phyloP scores from a whole-genome alignment of 139 green algal species.

The Desmodesmus armatus region DNA sequence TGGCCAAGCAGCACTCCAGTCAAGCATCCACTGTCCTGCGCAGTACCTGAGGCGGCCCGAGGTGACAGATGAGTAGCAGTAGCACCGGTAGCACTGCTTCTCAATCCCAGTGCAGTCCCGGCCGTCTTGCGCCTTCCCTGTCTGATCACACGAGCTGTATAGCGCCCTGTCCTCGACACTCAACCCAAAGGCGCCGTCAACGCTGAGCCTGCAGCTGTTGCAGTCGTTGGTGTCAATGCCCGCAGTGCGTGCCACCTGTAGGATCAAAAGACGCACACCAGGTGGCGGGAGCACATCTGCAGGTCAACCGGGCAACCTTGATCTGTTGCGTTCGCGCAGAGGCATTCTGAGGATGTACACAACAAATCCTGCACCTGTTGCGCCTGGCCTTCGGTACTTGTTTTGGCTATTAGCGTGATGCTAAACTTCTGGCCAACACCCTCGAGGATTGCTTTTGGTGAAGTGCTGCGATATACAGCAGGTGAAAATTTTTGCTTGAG shows the following conservation, averaged over 20 bases:
- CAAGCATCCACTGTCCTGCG: too few species aligned
- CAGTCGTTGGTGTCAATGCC: not conserved
- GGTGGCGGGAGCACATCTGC: not conserved
- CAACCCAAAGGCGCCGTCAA: not conserved
- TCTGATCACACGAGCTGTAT: constrained; percentile 46
- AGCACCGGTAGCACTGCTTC: constrained; percentile 66
- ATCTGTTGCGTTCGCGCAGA: too few species aligned
- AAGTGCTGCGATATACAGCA: too few species aligned
- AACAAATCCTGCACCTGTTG: too few species aligned
- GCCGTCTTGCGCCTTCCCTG: constrained; percentile 21
- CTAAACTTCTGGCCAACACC: too few species aligned
- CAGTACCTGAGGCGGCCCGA: not conserved
- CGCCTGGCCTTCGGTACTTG: too few species aligned
- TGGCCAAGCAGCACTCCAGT: too few species aligned
- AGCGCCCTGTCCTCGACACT: constrained; percentile 23
- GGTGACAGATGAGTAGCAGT: constrained; percentile 45
- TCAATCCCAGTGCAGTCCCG: constrained; percentile 37
- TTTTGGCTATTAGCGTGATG: too few species aligned
- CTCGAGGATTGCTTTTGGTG: too few species aligned
- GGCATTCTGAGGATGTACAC: too few species aligned
- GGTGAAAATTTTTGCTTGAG: too few species aligned
- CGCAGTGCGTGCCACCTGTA: not conserved
- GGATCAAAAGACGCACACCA: not conserved
- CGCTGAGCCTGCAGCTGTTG: constrained; percentile 8
- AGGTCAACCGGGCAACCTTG: too few species aligned